phyloP scores from a whole-genome alignment of 371 early-diverging fungal genomes.

The Apophysomyces trapeziformis region DNA sequence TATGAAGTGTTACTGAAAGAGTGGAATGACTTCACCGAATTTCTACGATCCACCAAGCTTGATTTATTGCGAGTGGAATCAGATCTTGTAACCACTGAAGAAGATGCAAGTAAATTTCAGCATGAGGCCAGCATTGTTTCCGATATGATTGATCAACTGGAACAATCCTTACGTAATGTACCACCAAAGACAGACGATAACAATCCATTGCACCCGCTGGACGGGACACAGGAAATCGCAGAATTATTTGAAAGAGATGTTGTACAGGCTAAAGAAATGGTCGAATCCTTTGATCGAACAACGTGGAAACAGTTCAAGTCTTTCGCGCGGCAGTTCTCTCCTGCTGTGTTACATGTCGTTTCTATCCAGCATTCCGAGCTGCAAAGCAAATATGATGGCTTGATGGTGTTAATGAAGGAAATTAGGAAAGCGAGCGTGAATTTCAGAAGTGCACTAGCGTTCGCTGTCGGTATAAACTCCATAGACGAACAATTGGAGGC shows the following conservation, averaged over 20 bases:
- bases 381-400: slow-evolving; percentile 13
- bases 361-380: slow-evolving; percentile 9
- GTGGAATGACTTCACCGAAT: slow-evolving; percentile 43
- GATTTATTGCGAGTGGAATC: slow-evolving; percentile 37
- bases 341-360: slow-evolving; percentile 12
- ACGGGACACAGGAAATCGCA: slow-evolving; percentile 31
- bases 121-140: slow-evolving; percentile 20
- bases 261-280: not conserved
- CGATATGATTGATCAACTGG: slow-evolving; percentile 13
- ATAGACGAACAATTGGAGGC: slow-evolving; percentile 47
- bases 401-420: not conserved
- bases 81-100: slow-evolving; percentile 37
- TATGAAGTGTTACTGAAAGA: slow-evolving; percentile 38
- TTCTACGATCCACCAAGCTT: slow-evolving; percentile 41
- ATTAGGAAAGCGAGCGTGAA: slow-evolving; percentile 5
- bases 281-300: slow-evolving; percentile 11
- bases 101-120: slow-evolving; percentile 29
- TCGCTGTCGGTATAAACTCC: slow-evolving; percentile 42
- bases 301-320: slow-evolving; percentile 18
- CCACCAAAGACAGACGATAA: slow-evolving; percentile 13
- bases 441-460: slow-evolving; percentile 31
- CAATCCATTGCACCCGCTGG: slow-evolving; percentile 39
- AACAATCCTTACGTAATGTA: not conserved
- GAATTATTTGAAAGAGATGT: slow-evolving; percentile 27
- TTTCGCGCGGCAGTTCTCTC: not conserved